Base-by-base conservation (phyloP, 305 asterid species). In the Plantago coronopus region DNA sequence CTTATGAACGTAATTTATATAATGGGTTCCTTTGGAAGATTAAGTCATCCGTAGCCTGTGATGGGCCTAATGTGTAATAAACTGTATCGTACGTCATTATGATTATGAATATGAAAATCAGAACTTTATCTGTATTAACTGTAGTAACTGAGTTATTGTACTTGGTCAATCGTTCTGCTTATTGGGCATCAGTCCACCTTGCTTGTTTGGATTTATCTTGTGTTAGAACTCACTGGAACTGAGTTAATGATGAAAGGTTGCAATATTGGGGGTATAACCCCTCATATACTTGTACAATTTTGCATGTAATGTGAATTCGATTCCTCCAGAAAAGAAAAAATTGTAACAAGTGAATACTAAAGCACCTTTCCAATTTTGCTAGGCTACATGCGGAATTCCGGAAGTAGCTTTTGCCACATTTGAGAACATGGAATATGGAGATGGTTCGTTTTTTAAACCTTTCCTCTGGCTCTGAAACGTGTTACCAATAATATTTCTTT, bases 311-410 rank as follows among this genome's bases (percentile, higher is more conserved):
- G n/a, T n/a, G n/a, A n/a, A n/a, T n/a, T n/a, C n/a, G n/a, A n/a
- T n/a, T n/a, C n/a, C n/a, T n/a, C n/a, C n/a, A n/a, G n/a, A n/a
- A n/a, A n/a, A n/a, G n/a, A n/a, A n/a, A n/a, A n/a, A n/a, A n/a
- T n/a, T n/a, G n/a, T n/a, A n/a, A n/a, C n/a, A n/a, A n/a, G n/a
- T n/a, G n/a, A n/a, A 17, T 59, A 63, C 51, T 61, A 69, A 43
- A 62, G 56, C 56, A 27, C 46, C 45, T 69, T 44, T 63, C 23
- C 63, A 55, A n/a, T 65, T 68, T 78, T 67, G 46, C 72, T 74
- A 91, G 98, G 98, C 98, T 73, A 83, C 94, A 55, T 89, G 98
- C 54, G 98, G 97, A 64, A 91, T 91, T 71, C 98, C 98, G 72
- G 98, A 91, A 81, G 74, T 91, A 71, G 82, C 98, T 53, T 79